These are phyloP conservation scores for Pestalotiopsis sp. DNA, from an alignment of 2,329 filamentous ascomycete genomes.

Conservation along the genomic window DNA sequence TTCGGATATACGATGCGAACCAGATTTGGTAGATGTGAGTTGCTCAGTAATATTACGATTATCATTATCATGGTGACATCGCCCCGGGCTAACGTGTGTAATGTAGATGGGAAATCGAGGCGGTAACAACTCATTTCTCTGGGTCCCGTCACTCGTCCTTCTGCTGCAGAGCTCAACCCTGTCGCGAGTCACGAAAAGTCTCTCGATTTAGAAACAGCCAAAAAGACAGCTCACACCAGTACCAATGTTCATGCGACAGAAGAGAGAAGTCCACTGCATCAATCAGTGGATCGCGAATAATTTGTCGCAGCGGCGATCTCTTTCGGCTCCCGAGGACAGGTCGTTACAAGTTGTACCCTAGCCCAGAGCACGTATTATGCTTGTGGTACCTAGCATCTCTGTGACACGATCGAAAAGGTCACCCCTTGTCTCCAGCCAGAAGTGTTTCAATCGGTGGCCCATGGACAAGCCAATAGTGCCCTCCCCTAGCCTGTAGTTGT, in stretches of 20 bases:
- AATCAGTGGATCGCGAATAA: background rate
- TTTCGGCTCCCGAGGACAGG: background rate
- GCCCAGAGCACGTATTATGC: no score
- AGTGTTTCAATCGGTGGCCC: background rate
- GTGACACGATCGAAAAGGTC: background rate
- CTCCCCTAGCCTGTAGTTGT: background rate
- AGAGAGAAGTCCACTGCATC: background rate
- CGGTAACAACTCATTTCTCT: background rate
- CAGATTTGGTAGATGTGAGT: background rate
- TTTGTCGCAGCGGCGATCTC: background rate
- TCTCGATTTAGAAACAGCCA: background rate
- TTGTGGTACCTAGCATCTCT: background rate
- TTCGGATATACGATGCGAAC: background rate
- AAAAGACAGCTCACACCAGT: background rate
- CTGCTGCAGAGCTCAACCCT: background rate
- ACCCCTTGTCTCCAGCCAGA: background rate
- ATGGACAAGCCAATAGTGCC: background rate
- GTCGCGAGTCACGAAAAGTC: background rate
- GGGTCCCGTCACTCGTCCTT: background rate
- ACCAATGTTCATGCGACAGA: background rate
- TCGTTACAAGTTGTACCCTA: no score
- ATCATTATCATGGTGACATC: background rate
- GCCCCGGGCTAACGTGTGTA: background rate
- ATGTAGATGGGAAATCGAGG: background rate
- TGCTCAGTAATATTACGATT: background rate